These are phyloP conservation scores for Micractinium conductrix DNA, from an alignment of 139 green algal species.

Conservation along the genomic window DNA sequence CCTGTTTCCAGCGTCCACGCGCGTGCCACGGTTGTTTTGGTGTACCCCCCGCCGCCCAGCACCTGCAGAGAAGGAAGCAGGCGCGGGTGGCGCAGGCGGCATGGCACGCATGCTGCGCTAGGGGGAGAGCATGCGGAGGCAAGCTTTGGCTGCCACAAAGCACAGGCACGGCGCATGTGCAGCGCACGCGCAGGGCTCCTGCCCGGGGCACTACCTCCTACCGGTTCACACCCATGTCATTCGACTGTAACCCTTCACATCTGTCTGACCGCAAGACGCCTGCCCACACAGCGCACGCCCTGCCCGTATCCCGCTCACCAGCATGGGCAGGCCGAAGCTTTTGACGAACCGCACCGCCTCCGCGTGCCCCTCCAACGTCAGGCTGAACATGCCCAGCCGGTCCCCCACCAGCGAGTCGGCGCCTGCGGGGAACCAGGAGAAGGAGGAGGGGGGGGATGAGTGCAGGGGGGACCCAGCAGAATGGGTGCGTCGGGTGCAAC, in stretches of 20 bases:
- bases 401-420: slow-evolving; percentile 92
- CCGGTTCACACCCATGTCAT: too few relatives aligned
- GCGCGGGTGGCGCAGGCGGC: background rate
- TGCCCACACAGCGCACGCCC: too few relatives aligned
- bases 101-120: too few relatives aligned
- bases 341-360: slow-evolving; percentile 93
- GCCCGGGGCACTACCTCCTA: too few relatives aligned
- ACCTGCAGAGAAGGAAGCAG: slow-evolving; percentile 4
- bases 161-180: too few relatives aligned
- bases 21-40: slow-evolving; percentile 94
- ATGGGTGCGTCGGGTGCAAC: too few relatives aligned
- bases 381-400: slow-evolving; percentile 93
- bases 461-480: too few relatives aligned
- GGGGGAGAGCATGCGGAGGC: too few relatives aligned
- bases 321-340: slow-evolving; percentile 86
- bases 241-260: too few relatives aligned
- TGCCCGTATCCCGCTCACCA: slow-evolving; percentile 59
- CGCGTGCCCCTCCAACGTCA: slow-evolving; percentile 87
- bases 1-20: slow-evolving; percentile 79
- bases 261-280: too few relatives aligned
- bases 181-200: too few relatives aligned
- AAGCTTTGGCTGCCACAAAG: too few relatives aligned
- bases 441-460: background rate
- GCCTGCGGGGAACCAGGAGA: slow-evolving; percentile 50
- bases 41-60: slow-evolving; percentile 92